Evolutionary conservation across 345 rosid species (phyloP).

Genomic region (Boechera stricta): DNA sequence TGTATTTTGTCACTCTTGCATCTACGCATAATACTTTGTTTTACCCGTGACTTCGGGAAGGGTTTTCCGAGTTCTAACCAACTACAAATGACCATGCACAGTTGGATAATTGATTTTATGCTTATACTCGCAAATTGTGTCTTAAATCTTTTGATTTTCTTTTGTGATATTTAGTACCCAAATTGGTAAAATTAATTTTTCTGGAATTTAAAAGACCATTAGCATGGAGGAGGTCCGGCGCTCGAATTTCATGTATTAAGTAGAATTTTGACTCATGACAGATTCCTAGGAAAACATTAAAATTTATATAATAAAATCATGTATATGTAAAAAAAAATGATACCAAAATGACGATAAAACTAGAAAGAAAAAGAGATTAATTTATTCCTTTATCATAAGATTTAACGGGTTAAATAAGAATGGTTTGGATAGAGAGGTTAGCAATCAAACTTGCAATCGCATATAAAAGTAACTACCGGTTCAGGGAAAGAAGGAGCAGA

Average conservation of each 20-base stretch:
- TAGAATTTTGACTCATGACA: not conserved
- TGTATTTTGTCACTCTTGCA: too few relatives aligned
- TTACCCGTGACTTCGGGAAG: too few relatives aligned
- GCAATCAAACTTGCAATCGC: not conserved
- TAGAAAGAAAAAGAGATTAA: not conserved
- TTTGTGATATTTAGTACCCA: slow-evolving; percentile 4
- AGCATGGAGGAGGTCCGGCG: slow-evolving; percentile 47
- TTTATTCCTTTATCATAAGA: not conserved
- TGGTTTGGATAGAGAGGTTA: not conserved
- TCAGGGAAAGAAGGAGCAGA: not conserved
- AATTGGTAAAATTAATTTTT: not conserved
- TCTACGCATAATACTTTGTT: too few relatives aligned
- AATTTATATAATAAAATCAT: not conserved
- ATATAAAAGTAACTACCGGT: not conserved
- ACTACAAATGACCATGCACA: not conserved
- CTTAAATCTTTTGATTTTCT: slow-evolving; percentile 8
- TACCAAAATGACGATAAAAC: not conserved
- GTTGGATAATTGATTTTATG: too few relatives aligned
- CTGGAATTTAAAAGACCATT: not conserved
- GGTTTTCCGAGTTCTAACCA: too few relatives aligned
- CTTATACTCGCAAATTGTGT: not conserved
- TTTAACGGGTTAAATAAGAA: not conserved
- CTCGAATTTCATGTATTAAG: not conserved
- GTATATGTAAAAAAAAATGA: not conserved
- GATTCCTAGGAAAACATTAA: not conserved